Evolutionary conservation across 495 filamentous ascomycete genomes (phyloP).

Genomic region (Pseudevernia furfuracea): DNA sequence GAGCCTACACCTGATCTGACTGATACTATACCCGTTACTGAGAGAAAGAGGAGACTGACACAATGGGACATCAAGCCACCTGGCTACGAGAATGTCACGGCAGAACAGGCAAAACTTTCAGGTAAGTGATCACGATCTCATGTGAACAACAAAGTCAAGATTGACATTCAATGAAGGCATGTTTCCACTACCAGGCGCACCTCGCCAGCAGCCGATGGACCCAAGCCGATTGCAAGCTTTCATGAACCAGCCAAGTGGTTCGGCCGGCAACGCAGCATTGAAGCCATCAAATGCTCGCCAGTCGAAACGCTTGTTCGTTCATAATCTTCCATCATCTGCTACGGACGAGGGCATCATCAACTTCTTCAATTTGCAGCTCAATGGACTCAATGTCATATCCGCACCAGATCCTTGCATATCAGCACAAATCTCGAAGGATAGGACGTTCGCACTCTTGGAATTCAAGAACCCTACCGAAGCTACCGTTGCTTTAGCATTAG

Average conservation of each 20-base stretch:
- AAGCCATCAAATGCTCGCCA: slow-evolving; percentile 91
- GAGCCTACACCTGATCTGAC: slow-evolving; percentile 95
- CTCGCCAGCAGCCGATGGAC: slow-evolving; percentile 93
- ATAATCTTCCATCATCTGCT: slow-evolving; percentile 64
- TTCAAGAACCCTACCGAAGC: slow-evolving; percentile 83
- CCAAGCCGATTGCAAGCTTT: slow-evolving; percentile 90
- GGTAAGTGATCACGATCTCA: slow-evolving; percentile 39
- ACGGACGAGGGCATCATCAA: slow-evolving; percentile 64
- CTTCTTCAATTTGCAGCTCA: slow-evolving; percentile 95
- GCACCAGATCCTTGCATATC: slow-evolving; percentile 80
- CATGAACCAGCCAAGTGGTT: slow-evolving; percentile 77
- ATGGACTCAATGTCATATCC: slow-evolving; percentile 83
- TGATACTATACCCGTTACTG: slow-evolving; percentile 65
- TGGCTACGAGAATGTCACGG: slow-evolving; percentile 97
- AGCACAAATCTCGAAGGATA: slow-evolving; percentile 71
- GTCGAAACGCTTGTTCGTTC: slow-evolving; percentile 78
- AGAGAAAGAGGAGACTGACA: slow-evolving; percentile 82
- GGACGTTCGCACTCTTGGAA: slow-evolving; percentile 75
- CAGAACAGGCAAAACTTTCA: slow-evolving; percentile 98
- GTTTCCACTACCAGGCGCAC: slow-evolving; percentile 95
- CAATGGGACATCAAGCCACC: slow-evolving; percentile 99
- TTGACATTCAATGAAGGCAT: slow-evolving; percentile 49
- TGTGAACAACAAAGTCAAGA: not conserved
- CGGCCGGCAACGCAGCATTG: slow-evolving; percentile 66
- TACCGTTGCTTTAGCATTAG: slow-evolving; percentile 82